Evolutionary conservation across 2,329 filamentous ascomycete genomes (phyloP).

Genomic region (Hortaea werneckii): DNA sequence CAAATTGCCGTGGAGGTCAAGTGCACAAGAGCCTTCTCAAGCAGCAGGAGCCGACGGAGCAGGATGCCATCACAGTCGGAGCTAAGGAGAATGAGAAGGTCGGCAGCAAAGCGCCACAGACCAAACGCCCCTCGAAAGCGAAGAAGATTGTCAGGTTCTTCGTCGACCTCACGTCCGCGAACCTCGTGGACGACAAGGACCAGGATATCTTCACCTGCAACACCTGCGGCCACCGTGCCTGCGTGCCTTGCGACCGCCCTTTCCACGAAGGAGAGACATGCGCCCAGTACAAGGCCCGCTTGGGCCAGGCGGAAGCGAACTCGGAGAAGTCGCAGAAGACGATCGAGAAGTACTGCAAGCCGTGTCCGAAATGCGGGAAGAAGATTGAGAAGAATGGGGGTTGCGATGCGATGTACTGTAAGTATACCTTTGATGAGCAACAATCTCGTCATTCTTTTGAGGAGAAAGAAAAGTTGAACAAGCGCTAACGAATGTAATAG

Average conservation of each 20-base stretch:
- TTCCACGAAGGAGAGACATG: slow-evolving; percentile 24
- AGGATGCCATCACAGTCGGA: too few relatives aligned
- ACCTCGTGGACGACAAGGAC: neutral
- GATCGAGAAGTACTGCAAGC: slow-evolving; percentile 11
- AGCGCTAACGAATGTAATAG: slow-evolving; percentile 1
- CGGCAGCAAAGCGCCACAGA: neutral
- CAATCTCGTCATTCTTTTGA: neutral
- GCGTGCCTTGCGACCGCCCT: slow-evolving; percentile 20
- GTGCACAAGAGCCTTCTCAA: neutral
- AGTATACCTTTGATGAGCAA: neutral
- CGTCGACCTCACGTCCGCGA: too few relatives aligned
- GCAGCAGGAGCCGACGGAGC: too few relatives aligned
- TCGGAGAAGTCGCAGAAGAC: slow-evolving; percentile 12
- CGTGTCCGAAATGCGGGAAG: slow-evolving; percentile 20
- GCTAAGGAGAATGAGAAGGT: neutral
- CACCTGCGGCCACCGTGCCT: slow-evolving; percentile 19
- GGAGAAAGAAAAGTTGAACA: neutral
- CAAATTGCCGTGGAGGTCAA: neutral
- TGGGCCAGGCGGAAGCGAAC: slow-evolving; percentile 20
- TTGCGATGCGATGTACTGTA: slow-evolving; percentile 8
- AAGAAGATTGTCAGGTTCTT: neutral
- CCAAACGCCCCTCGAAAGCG: neutral
- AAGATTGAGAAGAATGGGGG: slow-evolving; percentile 25
- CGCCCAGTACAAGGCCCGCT: slow-evolving; percentile 22
- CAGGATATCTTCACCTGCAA: slow-evolving; percentile 23